A percentile compares a stretch with the other conserved stretches of the same genome.
phyloP scores from a whole-genome alignment of 805 yeast genomes.

The Ogataea trehaloabstinens region DNA sequence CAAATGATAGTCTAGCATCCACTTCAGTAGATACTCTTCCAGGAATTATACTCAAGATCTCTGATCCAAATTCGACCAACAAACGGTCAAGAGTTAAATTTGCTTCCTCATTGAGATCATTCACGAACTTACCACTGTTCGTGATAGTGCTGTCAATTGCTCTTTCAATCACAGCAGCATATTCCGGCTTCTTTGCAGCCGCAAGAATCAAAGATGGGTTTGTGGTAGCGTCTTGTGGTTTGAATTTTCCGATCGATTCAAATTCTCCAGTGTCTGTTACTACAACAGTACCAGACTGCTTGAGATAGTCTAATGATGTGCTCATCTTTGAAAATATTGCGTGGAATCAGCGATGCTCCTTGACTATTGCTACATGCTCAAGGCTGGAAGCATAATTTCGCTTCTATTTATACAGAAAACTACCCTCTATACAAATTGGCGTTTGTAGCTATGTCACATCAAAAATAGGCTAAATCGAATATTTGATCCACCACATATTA shows the following conservation, averaged over 20 bases:
- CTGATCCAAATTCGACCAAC: slow-evolving; percentile 92
- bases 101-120: slow-evolving; percentile 52
- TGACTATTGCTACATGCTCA: too few species aligned
- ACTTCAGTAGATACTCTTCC: slow-evolving; percentile 99
- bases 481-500: too few species aligned
- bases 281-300: slow-evolving; percentile 90
- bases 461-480: too few species aligned
- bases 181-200: slow-evolving; percentile 87
- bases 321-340: slow-evolving; percentile 9
- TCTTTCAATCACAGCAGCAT: slow-evolving; percentile 81
- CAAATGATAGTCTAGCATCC: slow-evolving; percentile 95
- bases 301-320: slow-evolving; percentile 85
- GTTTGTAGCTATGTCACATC: too few species aligned
- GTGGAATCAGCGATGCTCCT: background rate
- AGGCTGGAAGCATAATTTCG: too few species aligned
- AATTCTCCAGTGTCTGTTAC: slow-evolving; percentile 99
- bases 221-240: slow-evolving; percentile 99
- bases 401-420: too few species aligned
- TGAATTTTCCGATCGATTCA: slow-evolving; percentile 93
- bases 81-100: slow-evolving; percentile 81
- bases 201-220: slow-evolving; percentile 97
- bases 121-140: slow-evolving; percentile 46
- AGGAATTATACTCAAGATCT: slow-evolving; percentile 89
- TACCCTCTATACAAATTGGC: too few species aligned
- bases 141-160: slow-evolving; percentile 81